A percentile compares a stretch with the other conserved stretches of the same genome.
These are phyloP conservation scores for Penicillium subrubescens DNA, from an alignment of 495 filamentous ascomycete species.

Conservation along the genomic window DNA sequence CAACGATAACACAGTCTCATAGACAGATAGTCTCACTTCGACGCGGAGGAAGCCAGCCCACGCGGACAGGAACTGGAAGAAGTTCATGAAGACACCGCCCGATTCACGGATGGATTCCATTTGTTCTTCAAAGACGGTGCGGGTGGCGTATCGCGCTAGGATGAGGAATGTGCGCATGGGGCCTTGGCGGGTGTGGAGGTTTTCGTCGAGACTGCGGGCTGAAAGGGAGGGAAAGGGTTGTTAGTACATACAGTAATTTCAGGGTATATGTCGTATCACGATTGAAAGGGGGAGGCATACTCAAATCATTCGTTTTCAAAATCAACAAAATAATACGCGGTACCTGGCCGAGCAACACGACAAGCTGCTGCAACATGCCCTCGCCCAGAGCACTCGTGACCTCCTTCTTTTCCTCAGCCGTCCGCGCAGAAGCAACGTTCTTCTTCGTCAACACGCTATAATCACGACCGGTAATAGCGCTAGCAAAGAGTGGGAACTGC, in stretches of 20 bases:
- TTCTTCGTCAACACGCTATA: slow-evolving; percentile 69
- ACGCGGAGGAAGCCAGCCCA: slow-evolving; percentile 63
- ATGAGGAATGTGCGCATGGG: slow-evolving; percentile 91
- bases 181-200: slow-evolving; percentile 84
- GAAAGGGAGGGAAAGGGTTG: slow-evolving; percentile 3
- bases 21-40: slow-evolving; percentile 62
- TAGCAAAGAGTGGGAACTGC: slow-evolving; percentile 93
- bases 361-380: slow-evolving; percentile 82
- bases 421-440: slow-evolving; percentile 62
- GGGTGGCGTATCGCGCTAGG: slow-evolving; percentile 86
- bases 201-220: slow-evolving; percentile 91
- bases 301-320: slow-evolving; percentile 97
- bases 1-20: slow-evolving; percentile 55
- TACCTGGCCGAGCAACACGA: slow-evolving; percentile 85
- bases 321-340: slow-evolving; percentile 92
- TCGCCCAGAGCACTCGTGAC: slow-evolving; percentile 83
- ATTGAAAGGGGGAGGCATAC: slow-evolving; percentile 38
- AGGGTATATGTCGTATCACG: neutral
- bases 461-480: slow-evolving; percentile 94
- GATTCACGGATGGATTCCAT: slow-evolving; percentile 64
- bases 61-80: slow-evolving; percentile 56
- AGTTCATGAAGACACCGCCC: slow-evolving; percentile 60
- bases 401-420: slow-evolving; percentile 72
- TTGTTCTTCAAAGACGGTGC: slow-evolving; percentile 85
- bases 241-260: slow-evolving; percentile 10